Percentiles rank a stretch among this genome's conserved stretches.
Evolutionary conservation across 768 basidiomycete species (phyloP).

Genomic region (Filobasidium floriforme): DNA sequence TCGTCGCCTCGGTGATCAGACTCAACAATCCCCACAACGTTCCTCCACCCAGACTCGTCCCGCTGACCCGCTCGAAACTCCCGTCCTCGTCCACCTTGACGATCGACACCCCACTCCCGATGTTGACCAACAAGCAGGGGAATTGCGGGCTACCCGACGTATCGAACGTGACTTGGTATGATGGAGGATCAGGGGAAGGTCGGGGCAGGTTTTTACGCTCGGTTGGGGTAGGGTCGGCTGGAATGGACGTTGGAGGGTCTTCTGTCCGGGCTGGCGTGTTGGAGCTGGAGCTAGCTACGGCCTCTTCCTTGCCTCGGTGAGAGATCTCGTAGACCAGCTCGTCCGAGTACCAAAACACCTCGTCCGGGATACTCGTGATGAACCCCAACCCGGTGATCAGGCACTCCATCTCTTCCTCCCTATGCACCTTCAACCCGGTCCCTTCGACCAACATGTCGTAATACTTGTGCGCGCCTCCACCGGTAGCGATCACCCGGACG

Average conservation of each 20-base stretch:
- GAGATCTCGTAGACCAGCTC: slow-evolving; percentile 70
- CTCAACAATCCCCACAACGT: slow-evolving; percentile 95
- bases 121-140: slow-evolving; percentile 94
- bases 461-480: slow-evolving; percentile 93
- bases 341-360: slow-evolving; percentile 98
- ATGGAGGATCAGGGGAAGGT: slow-evolving; percentile 83
- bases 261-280: too few species aligned
- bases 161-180: slow-evolving; percentile 81
- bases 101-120: slow-evolving; percentile 93
- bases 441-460: slow-evolving; percentile 68
- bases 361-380: slow-evolving; percentile 88
- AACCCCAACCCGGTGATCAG: slow-evolving; percentile 93
- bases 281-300: slow-evolving; percentile 15
- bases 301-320: slow-evolving; percentile 33
- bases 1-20: slow-evolving; percentile 84
- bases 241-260: background rate
- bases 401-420: slow-evolving; percentile 99
- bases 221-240: slow-evolving; percentile 31
- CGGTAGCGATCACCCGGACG: slow-evolving; percentile 96
- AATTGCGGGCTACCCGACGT: slow-evolving; percentile 74
- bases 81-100: slow-evolving; percentile 96
- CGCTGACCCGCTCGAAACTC: slow-evolving; percentile 88
- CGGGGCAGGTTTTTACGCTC: slow-evolving; percentile 56
- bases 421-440: slow-evolving; percentile 71
- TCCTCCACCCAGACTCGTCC: slow-evolving; percentile 93